phyloP scores from a whole-genome alignment of 2,329 filamentous ascomycete species.

The Rhytidhysteron rufulum region DNA sequence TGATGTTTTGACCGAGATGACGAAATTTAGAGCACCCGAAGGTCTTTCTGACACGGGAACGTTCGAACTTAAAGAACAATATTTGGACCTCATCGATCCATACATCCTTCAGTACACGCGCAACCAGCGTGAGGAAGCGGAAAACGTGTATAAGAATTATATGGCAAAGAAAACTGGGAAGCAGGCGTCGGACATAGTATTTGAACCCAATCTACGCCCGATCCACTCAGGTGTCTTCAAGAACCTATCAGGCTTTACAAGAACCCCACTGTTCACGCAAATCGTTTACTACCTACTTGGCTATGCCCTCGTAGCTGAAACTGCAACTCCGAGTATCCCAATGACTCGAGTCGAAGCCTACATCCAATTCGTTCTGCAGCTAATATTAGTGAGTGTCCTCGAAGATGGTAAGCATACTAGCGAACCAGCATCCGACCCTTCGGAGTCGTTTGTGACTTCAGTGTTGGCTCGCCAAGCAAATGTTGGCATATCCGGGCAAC shows the following conservation, averaged over 20 bases:
- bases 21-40: conserved; percentile 84
- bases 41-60: conserved; percentile 89
- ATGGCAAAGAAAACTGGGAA: conserved; percentile 86
- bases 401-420: conserved; percentile 64
- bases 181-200: conserved; percentile 77
- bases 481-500: conserved; percentile 23
- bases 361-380: conserved; percentile 83
- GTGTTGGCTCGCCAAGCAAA: conserved; percentile 63
- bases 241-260: conserved; percentile 73
- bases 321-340: conserved; percentile 70
- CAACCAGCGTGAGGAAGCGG: conserved; percentile 94
- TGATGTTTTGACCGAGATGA: conserved; percentile 78
- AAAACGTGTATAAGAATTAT: conserved; percentile 81
- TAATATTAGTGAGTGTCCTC: conserved; percentile 77
- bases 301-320: conserved; percentile 69
- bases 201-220: conserved; percentile 76
- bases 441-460: conserved; percentile 67
- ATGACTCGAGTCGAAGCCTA: conserved; percentile 84
- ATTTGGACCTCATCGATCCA: conserved; percentile 84
- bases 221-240: conserved; percentile 76
- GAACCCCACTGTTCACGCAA: conserved; percentile 81
- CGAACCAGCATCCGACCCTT: conserved; percentile 38
- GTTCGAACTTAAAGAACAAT: conserved; percentile 85
- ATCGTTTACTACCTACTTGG: conserved; percentile 84
- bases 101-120: conserved; percentile 96